Evolutionary conservation across 2,329 filamentous ascomycete genomes (phyloP), one percentile per base, ranked within the genome.

Genomic region (Dothideomycetes sp.): DNA sequence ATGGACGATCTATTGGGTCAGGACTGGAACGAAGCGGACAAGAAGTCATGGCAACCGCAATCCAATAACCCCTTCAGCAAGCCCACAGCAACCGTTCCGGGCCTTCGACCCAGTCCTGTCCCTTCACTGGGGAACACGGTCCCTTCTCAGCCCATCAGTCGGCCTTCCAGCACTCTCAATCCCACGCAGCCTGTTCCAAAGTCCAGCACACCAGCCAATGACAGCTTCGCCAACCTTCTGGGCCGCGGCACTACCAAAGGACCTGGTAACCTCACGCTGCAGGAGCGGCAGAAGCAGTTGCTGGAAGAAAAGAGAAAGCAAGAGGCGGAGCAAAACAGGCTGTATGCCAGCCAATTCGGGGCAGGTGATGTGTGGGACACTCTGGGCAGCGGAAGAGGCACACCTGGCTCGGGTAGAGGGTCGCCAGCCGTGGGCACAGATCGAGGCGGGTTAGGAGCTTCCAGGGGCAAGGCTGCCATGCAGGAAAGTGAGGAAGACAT

Each of bases 191-290:
- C 77, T 65, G 47, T 60, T 54, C 51, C 60, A 3, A 82, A 77
- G 27, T 60, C 73, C 4, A 63, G 71, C 34, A 63, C 61, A n/a
- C 58, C 62, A 19, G 59, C 58, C 15, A 65, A 62, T 43, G 84
- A 91, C 55, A 86, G 81, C 65, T 91, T 91, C 62, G 83, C 84
- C 53, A 82, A 79, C 52, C 66, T 91, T 37, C 69, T 87, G 45
- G 77, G 72, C 49, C 77, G 81, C 52, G 73, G 73, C 35, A 61
- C 72, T 19, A 64, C 71, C 37, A 79, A 79, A 57, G 48, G 63
- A 39, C 74, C 72, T 19, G 81, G 78, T 58, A 91, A 82, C 47
- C 67, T 95, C 12, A 76, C 77, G 2, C 64, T 82, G 7, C 64
- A 74, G 40, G 77, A 81, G 52, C 72, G 76, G 38, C 78, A 82